These are phyloP conservation scores for Penicillium dipodomyicola DNA, from an alignment of 495 filamentous ascomycete species.

Conservation along the genomic window DNA sequence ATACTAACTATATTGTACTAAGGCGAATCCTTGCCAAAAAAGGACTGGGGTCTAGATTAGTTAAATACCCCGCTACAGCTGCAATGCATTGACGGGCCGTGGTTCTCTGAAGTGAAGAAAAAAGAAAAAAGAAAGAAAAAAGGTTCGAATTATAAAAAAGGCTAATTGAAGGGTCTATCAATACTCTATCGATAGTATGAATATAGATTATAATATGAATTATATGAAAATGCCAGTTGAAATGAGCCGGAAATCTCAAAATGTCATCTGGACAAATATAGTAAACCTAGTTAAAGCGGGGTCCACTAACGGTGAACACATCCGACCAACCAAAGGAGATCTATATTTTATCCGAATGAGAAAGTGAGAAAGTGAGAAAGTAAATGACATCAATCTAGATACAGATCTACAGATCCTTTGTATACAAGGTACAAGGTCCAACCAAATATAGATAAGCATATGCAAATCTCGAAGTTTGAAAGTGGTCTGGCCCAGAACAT, in stretches of 20 bases:
- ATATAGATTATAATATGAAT: no score
- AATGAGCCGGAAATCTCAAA: no score
- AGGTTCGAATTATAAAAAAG: not conserved
- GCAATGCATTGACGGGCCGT: constrained; percentile 5
- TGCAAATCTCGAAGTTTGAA: not conserved
- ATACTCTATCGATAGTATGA: no score
- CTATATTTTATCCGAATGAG: constrained; percentile 5
- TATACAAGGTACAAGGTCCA: not conserved
- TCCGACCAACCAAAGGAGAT: not conserved
- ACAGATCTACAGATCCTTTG: not conserved
- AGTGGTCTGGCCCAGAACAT: not conserved
- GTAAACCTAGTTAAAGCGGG: not conserved
- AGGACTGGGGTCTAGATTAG: no score
- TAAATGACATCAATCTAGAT: not conserved
- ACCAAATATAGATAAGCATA: not conserved
- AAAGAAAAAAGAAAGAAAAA: not conserved
- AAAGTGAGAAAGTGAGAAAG: not conserved
- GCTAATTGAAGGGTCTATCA: no score
- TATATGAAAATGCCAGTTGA: no score
- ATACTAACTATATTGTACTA: no score
- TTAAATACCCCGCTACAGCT: not conserved
- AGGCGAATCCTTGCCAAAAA: no score
- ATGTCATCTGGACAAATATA: no score
- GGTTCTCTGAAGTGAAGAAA: not conserved
- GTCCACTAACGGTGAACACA: not conserved